Evolutionary conservation across 257 asterid genomes (phyloP).

Genomic region (Ligustrum vulgare): DNA sequence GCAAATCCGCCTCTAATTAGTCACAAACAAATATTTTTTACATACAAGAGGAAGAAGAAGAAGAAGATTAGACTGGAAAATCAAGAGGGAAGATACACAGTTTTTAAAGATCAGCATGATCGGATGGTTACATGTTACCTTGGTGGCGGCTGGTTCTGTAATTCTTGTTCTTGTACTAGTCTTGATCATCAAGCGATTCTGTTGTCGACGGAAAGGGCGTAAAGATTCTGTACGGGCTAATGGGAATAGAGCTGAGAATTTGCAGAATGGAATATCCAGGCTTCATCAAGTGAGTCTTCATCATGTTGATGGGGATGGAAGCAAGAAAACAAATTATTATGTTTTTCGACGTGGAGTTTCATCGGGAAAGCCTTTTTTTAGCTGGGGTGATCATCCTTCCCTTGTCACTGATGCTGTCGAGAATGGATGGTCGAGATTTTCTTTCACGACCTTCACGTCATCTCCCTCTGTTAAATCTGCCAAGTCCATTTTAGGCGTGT

Average conservation of each 20-base stretch:
- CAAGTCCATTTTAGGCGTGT: conserved; percentile 46
- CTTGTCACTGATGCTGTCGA: conserved; percentile 80
- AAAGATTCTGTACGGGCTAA: conserved; percentile 17
- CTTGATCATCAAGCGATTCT: conserved; percentile 29
- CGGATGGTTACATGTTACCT: conserved; percentile 35
- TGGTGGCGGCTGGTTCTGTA: conserved; percentile 34
- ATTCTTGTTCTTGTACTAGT: conserved; percentile 26
- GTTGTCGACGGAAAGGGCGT: conserved; percentile 12
- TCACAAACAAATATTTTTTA: not conserved
- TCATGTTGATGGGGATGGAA: conserved; percentile 33
- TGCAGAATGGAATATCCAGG: conserved; percentile 51
- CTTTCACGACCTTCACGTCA: conserved; percentile 42
- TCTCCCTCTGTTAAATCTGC: conserved; percentile 55
- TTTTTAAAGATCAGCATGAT: conserved; percentile 34
- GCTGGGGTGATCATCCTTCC: conserved; percentile 84
- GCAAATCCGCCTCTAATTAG: not conserved
- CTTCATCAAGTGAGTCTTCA: conserved; percentile 70
- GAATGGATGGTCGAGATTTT: conserved; percentile 89
- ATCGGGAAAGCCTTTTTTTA: conserved; percentile 38
- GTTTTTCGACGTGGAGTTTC: conserved; percentile 48
- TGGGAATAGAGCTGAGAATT: conserved; percentile 27
- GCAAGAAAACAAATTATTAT: conserved; percentile 39
- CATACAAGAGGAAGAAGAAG: not conserved
- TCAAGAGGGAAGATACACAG: not conserved
- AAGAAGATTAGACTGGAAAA: not conserved